phyloP scores from a whole-genome alignment of 495 filamentous ascomycete genomes.

The Wilcoxina mikolae region DNA sequence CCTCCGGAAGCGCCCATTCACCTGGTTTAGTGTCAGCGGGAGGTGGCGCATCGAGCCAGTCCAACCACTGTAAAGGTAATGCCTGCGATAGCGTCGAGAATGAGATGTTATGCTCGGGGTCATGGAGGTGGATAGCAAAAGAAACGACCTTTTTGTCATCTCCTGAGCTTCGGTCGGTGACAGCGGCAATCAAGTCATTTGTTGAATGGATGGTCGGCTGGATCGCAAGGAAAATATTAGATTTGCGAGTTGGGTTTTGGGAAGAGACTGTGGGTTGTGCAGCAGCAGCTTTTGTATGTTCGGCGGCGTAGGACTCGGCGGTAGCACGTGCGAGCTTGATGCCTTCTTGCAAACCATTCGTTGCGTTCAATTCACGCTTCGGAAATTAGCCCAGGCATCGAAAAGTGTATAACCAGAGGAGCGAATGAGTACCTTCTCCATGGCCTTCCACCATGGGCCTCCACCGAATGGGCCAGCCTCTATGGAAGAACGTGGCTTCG shows the following conservation, averaged over 20 bases:
- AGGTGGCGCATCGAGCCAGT: conserved; percentile 73
- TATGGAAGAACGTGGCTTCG: conserved; percentile 48
- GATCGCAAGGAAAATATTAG: conserved; percentile 86
- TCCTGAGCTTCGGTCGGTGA: conserved; percentile 32
- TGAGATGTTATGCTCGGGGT: conserved; percentile 80
- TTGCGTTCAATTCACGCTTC: conserved; percentile 62
- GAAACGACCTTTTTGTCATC: conserved; percentile 44
- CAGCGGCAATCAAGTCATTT: conserved; percentile 14
- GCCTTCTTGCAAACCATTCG: conserved; percentile 67
- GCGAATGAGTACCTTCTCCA: conserved; percentile 25
- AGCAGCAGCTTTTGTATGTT: conserved; percentile 63
- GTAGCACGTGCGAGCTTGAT: conserved; percentile 77
- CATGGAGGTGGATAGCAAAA: conserved; percentile 85
- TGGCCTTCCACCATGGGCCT: conserved; percentile 87
- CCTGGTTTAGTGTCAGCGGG: conserved; percentile 31
- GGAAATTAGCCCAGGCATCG: conserved; percentile 34
- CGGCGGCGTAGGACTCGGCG: conserved; percentile 71
- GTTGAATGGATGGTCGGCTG: conserved; percentile 59
- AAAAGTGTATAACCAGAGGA: too few relatives aligned
- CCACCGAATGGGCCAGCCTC: conserved; percentile 46
- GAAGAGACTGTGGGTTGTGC: conserved; percentile 58
- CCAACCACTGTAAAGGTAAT: conserved; percentile 73
- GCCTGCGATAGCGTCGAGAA: conserved; percentile 72
- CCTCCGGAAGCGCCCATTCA: conserved; percentile 48
- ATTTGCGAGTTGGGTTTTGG: conserved; percentile 76